These are phyloP conservation scores for Cryphonectria nitschkei DNA, from an alignment of 2,329 filamentous ascomycete genomes.

Conservation along the genomic window DNA sequence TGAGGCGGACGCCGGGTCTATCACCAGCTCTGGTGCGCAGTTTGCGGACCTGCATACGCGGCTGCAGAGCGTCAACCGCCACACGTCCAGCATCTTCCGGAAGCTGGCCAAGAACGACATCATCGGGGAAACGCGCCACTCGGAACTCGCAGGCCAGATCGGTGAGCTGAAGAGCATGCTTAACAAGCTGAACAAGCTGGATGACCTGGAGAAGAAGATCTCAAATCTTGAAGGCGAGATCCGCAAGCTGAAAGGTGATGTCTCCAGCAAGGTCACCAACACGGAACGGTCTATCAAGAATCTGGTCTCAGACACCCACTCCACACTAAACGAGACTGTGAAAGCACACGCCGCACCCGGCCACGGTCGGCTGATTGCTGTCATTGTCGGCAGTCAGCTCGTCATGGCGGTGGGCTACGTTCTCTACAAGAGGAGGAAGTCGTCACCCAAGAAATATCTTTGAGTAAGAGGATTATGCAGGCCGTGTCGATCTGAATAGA, in stretches of 20 bases:
- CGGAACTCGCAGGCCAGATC: slow-evolving; percentile 55
- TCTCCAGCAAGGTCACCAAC: slow-evolving; percentile 53
- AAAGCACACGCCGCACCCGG: slow-evolving; percentile 50
- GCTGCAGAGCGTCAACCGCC: slow-evolving; percentile 73
- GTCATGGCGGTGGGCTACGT: slow-evolving; percentile 71
- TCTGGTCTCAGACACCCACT: slow-evolving; percentile 52
- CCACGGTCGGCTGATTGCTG: slow-evolving; percentile 62
- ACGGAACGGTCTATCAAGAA: slow-evolving; percentile 58
- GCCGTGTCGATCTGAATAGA: background rate
- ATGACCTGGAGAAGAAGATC: slow-evolving; percentile 49
- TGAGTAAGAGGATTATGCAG: slow-evolving; percentile 44
- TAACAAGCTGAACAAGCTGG: slow-evolving; percentile 48
- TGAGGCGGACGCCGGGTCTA: slow-evolving; percentile 52
- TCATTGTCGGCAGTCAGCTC: slow-evolving; percentile 76
- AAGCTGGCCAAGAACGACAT: slow-evolving; percentile 55
- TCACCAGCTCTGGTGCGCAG: slow-evolving; percentile 61
- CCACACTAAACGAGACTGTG: slow-evolving; percentile 52
- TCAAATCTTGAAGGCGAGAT: slow-evolving; percentile 62
- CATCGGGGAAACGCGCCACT: slow-evolving; percentile 59
- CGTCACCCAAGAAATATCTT: slow-evolving; percentile 89
- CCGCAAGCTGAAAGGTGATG: slow-evolving; percentile 58
- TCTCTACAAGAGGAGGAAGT: slow-evolving; percentile 78
- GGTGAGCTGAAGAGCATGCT: slow-evolving; percentile 51
- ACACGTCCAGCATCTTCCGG: slow-evolving; percentile 65
- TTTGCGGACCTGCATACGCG: slow-evolving; percentile 86